Evolutionary conservation across 139 green algal species (phyloP), one percentile per base, ranked within the genome.

Genomic region (Volvox reticuliferus): DNA sequence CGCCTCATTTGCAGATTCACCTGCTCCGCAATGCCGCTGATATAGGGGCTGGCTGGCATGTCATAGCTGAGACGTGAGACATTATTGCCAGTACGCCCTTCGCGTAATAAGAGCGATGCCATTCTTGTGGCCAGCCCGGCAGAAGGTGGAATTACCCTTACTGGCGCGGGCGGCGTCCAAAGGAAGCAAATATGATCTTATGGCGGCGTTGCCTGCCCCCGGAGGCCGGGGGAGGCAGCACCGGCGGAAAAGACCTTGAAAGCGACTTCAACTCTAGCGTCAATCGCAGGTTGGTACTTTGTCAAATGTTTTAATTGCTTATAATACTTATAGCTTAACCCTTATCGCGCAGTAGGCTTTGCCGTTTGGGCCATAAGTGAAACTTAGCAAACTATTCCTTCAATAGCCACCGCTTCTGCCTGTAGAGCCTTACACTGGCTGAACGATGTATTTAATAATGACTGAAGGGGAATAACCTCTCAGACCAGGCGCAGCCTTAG

Each of bases 11-110:
- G 44, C 44, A 30, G 28, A 26, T 63, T n/a, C 13, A 80, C 83
- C 83, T 89, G 83, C 37, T 89, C 83, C 28, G 83, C 67, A 13
- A 89, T 89, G 26, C 83, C 83, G 20, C 65, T 80, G 24, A 89
- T 69, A 30, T 89, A 89, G 1, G 83, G 83, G 26, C 67, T 89
- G 28, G 83, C 35, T 19, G 83, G 83, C 36, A 80, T 87, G 82
- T 87, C 82, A 87, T 87, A 87, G 20, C 62, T 77, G 0, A 62
- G 20, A 33, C 82, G 79, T 18, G 79, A 71, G 24, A 50, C 24
- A 26, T n/a, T 44, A 55, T 24, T 86, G 2, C 30, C 28, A 71
- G 79, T 26, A 30, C 79, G 50, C 79, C 26, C 79, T 55, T 86
- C 79, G 79, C 79, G 44, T 61, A 86, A 26, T 35, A 62, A 32